phyloP scores from a whole-genome alignment of 2,329 filamentous ascomycete species.

The Dichotomopilus funicola region DNA sequence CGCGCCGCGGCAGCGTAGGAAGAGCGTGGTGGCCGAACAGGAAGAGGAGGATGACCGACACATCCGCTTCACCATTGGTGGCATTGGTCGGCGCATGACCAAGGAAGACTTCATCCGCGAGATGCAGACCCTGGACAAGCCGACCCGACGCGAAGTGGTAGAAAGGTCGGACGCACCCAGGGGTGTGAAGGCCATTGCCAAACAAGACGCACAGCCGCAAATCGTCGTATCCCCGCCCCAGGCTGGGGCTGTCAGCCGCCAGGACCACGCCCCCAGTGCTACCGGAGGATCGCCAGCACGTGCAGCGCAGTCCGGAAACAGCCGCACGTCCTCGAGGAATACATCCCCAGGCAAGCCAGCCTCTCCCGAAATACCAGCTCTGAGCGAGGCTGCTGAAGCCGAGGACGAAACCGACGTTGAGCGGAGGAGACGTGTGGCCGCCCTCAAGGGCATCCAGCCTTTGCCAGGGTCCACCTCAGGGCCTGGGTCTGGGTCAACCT shows the following conservation, averaged over 20 bases:
- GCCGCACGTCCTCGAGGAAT: constrained; percentile 4
- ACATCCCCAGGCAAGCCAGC: constrained; percentile 4
- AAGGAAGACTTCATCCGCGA: constrained; percentile 74
- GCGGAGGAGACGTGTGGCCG: constrained; percentile 56
- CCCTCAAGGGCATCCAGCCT: constrained; percentile 33
- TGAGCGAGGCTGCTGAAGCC: constrained; percentile 34
- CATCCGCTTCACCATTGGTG: constrained; percentile 70
- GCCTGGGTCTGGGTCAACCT: no score
- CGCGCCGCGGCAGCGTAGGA: constrained; percentile 31
- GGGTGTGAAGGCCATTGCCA: constrained; percentile 44
- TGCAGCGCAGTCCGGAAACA: background rate
- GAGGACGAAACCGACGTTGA: constrained; percentile 63
- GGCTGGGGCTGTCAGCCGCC: constrained; percentile 3
- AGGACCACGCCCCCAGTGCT: background rate
- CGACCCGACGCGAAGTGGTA: constrained; percentile 50
- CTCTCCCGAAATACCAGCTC: constrained; percentile 16
- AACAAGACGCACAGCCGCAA: constrained; percentile 29
- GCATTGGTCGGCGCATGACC: constrained; percentile 67
- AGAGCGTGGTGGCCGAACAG: constrained; percentile 35
- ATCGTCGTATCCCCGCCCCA: constrained; percentile 1
- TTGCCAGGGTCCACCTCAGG: no score
- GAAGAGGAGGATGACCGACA: constrained; percentile 61
- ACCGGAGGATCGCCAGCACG: background rate
- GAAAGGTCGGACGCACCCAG: constrained; percentile 44
- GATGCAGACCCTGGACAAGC: constrained; percentile 64